phyloP scores from a whole-genome alignment of 495 filamentous ascomycete species.

The Aspergillus panamensis region DNA sequence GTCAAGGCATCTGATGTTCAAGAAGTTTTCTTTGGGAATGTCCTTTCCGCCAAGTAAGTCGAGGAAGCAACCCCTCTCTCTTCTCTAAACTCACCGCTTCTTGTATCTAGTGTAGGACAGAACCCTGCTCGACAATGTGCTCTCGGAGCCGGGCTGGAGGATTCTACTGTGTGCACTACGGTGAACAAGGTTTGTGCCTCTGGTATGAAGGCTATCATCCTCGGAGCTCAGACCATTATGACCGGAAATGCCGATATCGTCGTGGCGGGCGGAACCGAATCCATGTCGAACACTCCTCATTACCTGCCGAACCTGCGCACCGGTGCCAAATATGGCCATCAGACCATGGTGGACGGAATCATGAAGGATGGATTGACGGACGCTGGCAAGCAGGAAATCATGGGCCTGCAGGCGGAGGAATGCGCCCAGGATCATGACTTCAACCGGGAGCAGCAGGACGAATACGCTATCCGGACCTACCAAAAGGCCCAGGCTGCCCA shows the following conservation, averaged over 20 bases:
- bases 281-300: conserved; percentile 97
- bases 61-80: neutral
- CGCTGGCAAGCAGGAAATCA: conserved; percentile 83
- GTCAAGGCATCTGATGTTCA: conserved; percentile 83
- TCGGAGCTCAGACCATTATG: conserved; percentile 94
- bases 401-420: conserved; percentile 90
- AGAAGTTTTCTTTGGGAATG: conserved; percentile 97
- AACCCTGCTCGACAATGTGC: conserved; percentile 95
- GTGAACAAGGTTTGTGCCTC: conserved; percentile 99
- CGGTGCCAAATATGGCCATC: conserved; percentile 88
- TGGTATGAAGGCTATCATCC: conserved; percentile 85
- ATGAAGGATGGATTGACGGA: conserved; percentile 90
- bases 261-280: conserved; percentile 90
- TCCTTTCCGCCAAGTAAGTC: conserved; percentile 85
- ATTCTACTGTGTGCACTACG: conserved; percentile 80
- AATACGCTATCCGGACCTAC: conserved; percentile 90
- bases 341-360: conserved; percentile 81
- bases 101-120: conserved; percentile 73
- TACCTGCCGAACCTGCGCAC: conserved; percentile 81
- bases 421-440: conserved; percentile 83
- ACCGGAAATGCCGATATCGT: conserved; percentile 87
- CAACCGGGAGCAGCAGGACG: conserved; percentile 78
- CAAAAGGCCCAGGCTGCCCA: conserved; percentile 85
- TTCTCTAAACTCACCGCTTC: conserved; percentile 2
- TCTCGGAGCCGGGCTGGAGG: conserved; percentile 74